A percentile compares a stretch with the other conserved stretches of the same genome.
Conservation (phyloP, 78 protist genomes). For the Dictyostelium capitatum region DNA sequence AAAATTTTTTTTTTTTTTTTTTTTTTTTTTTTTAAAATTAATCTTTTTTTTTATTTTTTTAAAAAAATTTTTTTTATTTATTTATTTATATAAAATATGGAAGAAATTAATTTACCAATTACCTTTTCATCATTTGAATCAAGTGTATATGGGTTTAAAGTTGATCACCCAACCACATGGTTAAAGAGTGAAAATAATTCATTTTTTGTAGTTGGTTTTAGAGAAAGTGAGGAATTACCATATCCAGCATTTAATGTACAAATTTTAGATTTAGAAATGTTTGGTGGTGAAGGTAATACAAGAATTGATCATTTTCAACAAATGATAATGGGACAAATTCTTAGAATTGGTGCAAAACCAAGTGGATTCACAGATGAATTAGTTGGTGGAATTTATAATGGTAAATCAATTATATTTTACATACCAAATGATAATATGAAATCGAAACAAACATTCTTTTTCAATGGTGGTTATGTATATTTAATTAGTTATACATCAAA, state of each 20-base stretch:
- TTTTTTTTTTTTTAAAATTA: neutral
- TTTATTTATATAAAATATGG: neutral
- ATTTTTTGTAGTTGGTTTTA: constrained; percentile 25
- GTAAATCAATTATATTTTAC: constrained; percentile 9
- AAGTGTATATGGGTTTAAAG: neutral
- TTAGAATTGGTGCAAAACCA: constrained; percentile 18
- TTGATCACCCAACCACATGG: neutral
- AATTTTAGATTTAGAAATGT: neutral
- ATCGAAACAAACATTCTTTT: constrained; percentile 1
- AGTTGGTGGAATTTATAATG: neutral
- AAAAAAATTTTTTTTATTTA: neutral
- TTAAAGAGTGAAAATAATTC: neutral
- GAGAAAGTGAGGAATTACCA: neutral
- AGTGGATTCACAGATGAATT: neutral
- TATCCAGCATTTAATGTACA: constrained; percentile 1
- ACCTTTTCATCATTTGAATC: constrained; percentile 13
- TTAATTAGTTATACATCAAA: neutral
- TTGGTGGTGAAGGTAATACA: neutral
- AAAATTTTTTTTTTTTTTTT: neutral
- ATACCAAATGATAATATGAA: constrained; percentile 9
- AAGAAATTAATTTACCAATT: neutral
- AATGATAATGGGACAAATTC: neutral
- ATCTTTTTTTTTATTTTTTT: neutral
- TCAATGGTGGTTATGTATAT: neutral
- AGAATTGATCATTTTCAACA: neutral